These are phyloP conservation scores for Populus hybrid DNA, from an alignment of 441 rosid species.

Conservation along the genomic window DNA sequence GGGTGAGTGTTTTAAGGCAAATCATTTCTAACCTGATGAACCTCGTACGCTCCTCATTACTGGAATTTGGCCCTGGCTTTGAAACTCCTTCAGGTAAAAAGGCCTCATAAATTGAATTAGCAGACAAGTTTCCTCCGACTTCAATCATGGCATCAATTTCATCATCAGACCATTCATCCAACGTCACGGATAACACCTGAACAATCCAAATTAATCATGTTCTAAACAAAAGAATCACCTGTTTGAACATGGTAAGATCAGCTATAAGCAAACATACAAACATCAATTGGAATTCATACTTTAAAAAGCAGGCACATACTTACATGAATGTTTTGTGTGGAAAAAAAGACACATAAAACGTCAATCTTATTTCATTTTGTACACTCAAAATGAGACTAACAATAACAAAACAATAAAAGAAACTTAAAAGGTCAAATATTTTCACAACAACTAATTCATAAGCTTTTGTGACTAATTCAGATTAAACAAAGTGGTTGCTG, in stretches of 20 bases:
- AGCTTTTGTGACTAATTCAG: background rate
- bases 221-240: conserved; percentile 3
- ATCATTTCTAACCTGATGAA: conserved; percentile 60
- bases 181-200: conserved; percentile 91
- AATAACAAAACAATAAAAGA: background rate
- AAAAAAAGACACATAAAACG: background rate
- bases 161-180: conserved; percentile 95
- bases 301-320: background rate
- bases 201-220: conserved; percentile 1
- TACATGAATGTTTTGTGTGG: background rate
- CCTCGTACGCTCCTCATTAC: conserved; percentile 68
- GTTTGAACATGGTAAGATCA: background rate
- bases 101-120: conserved; percentile 91
- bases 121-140: conserved; percentile 91
- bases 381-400: background rate
- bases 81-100: conserved; percentile 67
- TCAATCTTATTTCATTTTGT: background rate
- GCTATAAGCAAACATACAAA: background rate
- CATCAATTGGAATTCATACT: background rate
- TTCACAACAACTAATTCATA: background rate
- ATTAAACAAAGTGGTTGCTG: background rate
- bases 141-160: conserved; percentile 85
- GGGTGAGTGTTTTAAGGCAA: background rate
- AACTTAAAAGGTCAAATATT: background rate
- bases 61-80: conserved; percentile 78